phyloP scores from a whole-genome alignment of 2,329 filamentous ascomycete genomes.

The Stenocarpella maydis region DNA sequence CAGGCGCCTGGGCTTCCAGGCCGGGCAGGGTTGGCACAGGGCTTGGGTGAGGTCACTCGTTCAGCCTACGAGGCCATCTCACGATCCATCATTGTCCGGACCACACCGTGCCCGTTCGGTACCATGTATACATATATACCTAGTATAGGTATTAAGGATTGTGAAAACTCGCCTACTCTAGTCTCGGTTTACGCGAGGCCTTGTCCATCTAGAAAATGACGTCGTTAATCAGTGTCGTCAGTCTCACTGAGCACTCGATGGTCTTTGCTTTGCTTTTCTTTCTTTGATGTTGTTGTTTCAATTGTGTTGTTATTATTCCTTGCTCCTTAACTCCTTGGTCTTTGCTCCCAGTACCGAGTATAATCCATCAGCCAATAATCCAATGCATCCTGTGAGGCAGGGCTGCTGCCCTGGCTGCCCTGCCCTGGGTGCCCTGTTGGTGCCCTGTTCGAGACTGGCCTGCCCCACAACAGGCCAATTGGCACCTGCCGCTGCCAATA shows the following conservation, averaged over 20 bases:
- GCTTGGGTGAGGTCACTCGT: neutral
- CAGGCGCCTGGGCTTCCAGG: neutral
- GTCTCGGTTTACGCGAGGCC: constrained; percentile 15
- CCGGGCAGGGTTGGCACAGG: constrained; percentile 23
- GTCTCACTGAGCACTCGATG: neutral
- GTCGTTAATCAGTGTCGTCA: neutral
- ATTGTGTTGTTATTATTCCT: neutral
- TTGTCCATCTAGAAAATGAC: constrained; percentile 28
- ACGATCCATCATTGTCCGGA: neutral
- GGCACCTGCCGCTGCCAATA: constrained; percentile 28
- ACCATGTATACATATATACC: neutral
- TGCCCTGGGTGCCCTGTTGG: too few species aligned
- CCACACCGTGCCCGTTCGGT: neutral
- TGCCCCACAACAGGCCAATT: constrained; percentile 1
- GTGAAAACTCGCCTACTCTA: neutral
- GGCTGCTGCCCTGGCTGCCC: too few species aligned
- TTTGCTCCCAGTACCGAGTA: too few species aligned
- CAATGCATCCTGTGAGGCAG: too few species aligned
- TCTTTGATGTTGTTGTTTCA: too few species aligned
- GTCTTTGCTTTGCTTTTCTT: constrained; percentile 22
- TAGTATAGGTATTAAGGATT: neutral
- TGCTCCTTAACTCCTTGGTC: neutral
- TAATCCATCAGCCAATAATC: too few species aligned
- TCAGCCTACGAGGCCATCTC: neutral
- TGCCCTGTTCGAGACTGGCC: too few species aligned